Base-by-base conservation (phyloP, 768 basidiomycete genomes). In the Pisolithus albus region DNA sequence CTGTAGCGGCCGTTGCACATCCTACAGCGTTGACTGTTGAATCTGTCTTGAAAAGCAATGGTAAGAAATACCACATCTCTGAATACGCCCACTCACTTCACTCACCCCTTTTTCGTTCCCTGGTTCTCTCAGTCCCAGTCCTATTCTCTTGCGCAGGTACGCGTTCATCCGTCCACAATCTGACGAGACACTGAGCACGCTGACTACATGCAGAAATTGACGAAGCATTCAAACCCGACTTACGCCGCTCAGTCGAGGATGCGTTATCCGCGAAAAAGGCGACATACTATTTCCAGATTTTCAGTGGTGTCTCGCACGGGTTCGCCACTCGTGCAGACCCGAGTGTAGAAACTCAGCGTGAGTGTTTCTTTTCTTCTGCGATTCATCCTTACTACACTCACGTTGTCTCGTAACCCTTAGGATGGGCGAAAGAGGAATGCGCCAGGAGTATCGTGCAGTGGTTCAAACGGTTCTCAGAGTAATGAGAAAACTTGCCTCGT, bases 361-460 rank as follows among this genome's bases (percentile, higher is more conserved):
- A 15, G 57, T 56, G 18, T 6, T 7, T 34, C 11, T 34, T 19
- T 26, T 43, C 23, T 19, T 23, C n/a, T 30, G 21, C 15, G 7
- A 13, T 44, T 44, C 5, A 5, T 34, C 5, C 34, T 34, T 15
- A 34, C 0, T 41, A 30, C 32, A 19, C 15, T 57, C n/a, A 19
- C 47, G 11, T 18, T 23, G 24, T 46, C 26, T 5, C 43, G 24
- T 44, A 24, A 21, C 43, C 16, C 28, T 43, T 44, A 83, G 81
- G 79, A 16, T 82, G 80, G 75, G 79, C 78, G 0, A 82, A 81
- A 55, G 81, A 83, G 57, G 75, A 82, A 49, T 76, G 77, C 7
- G 80, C 80, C 3, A 69, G 73, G 1, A 72, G 75, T 37, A 68
- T 80, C 42, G 62, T 77, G 24, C 61, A 59, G 3, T 83, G 81